A percentile compares a stretch with the other conserved stretches of the same genome.
Conservation (phyloP, 169 alveolate genomes). For the Perkinsus olseni region DNA sequence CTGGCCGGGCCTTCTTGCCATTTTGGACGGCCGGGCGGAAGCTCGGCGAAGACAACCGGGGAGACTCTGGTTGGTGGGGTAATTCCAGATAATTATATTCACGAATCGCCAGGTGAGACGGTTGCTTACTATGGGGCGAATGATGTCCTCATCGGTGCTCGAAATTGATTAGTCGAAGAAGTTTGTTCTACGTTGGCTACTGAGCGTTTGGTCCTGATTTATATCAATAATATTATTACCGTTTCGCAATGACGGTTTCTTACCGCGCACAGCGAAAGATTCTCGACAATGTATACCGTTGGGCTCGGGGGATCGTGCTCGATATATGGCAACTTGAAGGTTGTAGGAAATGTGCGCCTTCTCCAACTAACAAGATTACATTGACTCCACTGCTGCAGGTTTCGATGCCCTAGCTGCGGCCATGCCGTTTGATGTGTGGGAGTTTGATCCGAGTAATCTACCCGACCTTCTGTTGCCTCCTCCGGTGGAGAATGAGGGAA, state of each 20-base stretch:
- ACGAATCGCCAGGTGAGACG: neutral
- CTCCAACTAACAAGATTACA: too few relatives aligned
- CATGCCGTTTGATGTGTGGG: neutral
- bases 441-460: neutral
- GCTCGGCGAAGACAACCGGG: neutral
- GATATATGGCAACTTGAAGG: too few relatives aligned
- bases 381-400: neutral
- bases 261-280: too few relatives aligned
- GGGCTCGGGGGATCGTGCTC: too few relatives aligned
- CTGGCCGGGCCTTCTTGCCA: neutral
- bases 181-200: too few relatives aligned
- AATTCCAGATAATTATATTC: neutral
- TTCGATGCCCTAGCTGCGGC: neutral
- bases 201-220: too few relatives aligned
- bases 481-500: neutral
- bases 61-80: neutral
- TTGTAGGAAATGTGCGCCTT: too few relatives aligned
- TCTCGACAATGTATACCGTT: too few relatives aligned
- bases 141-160: too few relatives aligned
- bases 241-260: neutral
- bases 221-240: neutral
- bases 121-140: too few relatives aligned
- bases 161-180: too few relatives aligned
- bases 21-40: neutral
- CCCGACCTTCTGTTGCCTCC: neutral